Evolutionary conservation across 73 alveolate genomes (phyloP).

Genomic region (Diophrys sp.): DNA sequence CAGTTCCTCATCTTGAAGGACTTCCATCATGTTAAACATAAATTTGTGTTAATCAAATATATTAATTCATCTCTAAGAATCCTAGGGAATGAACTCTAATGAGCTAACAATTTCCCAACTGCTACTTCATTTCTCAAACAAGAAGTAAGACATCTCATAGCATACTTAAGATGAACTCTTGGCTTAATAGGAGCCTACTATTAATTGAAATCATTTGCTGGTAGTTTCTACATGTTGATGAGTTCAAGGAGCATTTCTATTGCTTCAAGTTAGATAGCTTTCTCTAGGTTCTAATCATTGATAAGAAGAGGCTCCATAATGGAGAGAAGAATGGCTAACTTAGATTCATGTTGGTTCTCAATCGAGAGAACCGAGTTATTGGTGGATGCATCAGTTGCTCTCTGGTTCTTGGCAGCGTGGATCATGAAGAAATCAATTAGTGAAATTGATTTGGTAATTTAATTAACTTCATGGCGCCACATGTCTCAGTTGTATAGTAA

Average conservation of each 20-base stretch:
- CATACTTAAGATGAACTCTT: slow-evolving; percentile 34
- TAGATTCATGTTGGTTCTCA: slow-evolving; percentile 7
- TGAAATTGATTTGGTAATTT: too few species aligned
- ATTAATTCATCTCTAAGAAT: too few species aligned
- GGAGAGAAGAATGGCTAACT: slow-evolving; percentile 26
- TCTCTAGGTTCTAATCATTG: slow-evolving; percentile 50
- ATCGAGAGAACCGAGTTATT: slow-evolving; percentile 1
- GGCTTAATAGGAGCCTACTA: background rate
- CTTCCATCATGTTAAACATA: slow-evolving; percentile 23
- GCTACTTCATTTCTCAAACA: slow-evolving; percentile 30
- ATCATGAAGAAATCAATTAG: too few species aligned
- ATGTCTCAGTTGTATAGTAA: too few species aligned
- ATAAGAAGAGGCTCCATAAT: slow-evolving; percentile 55
- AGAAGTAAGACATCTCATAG: slow-evolving; percentile 49
- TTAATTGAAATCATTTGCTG: background rate
- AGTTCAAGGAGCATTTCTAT: background rate
- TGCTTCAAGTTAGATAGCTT: slow-evolving; percentile 12
- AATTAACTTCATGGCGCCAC: too few species aligned
- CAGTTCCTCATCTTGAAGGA: slow-evolving; percentile 52
- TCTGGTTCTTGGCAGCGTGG: slow-evolving; percentile 2
- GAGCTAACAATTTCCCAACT: background rate
- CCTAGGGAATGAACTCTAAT: background rate
- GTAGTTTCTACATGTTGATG: background rate
- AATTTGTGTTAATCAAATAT: too few species aligned
- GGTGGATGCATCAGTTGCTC: background rate